Percentiles rank a stretch among this genome's conserved stretches.
These are phyloP conservation scores for Trypanosoma scelopori DNA, from an alignment of 208 protist genomes.

Conservation along the genomic window DNA sequence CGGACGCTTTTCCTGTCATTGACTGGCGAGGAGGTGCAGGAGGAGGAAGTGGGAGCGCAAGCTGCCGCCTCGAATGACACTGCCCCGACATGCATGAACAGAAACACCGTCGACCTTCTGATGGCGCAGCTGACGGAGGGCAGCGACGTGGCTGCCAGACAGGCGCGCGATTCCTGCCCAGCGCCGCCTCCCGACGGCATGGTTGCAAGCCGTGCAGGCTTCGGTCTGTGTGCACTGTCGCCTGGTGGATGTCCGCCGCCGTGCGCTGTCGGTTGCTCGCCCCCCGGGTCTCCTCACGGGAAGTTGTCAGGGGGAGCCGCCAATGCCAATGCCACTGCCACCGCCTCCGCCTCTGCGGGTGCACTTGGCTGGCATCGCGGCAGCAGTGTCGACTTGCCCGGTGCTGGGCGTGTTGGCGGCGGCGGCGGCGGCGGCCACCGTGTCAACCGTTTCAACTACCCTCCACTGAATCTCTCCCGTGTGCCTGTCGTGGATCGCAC, in stretches of 20 bases:
- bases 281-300: neutral
- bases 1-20: conserved; percentile 1
- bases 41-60: neutral
- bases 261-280: conserved; percentile 6
- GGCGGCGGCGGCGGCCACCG: neutral
- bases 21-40: neutral
- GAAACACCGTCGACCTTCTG: neutral
- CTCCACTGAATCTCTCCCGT: neutral
- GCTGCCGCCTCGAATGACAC: neutral
- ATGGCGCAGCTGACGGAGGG: conserved; percentile 2
- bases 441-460: neutral
- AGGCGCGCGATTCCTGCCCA: too few species aligned
- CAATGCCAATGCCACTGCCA: too few species aligned
- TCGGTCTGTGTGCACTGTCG: too few species aligned
- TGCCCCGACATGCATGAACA: neutral
- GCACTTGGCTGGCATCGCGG: neutral
- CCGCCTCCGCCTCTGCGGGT: too few species aligned
- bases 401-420: neutral
- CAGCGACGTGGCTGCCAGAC: neutral
- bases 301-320: neutral
- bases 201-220: too few species aligned
- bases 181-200: too few species aligned
- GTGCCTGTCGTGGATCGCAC: conserved; percentile 6
- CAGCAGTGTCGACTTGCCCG: neutral
- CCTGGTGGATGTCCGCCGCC: neutral